phyloP scores from a whole-genome alignment of 257 asterid species.

The Solanum chiquidenum region DNA sequence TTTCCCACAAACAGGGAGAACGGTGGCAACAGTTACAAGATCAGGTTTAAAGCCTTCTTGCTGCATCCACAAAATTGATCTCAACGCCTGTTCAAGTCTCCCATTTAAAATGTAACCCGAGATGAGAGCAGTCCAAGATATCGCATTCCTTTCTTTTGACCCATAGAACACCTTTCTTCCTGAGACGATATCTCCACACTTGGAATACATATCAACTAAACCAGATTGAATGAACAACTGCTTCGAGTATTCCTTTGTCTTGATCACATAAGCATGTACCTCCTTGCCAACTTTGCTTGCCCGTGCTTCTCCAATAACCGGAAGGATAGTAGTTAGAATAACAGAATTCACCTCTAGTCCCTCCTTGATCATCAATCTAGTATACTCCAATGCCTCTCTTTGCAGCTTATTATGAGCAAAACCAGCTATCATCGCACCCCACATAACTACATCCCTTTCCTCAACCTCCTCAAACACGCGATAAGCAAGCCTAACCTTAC shows the following conservation, averaged over 20 bases:
- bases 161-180: constrained; percentile 78
- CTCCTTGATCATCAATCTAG: constrained; percentile 54
- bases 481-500: constrained; percentile 60
- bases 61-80: constrained; percentile 86
- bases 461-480: constrained; percentile 52
- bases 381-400: constrained; percentile 62
- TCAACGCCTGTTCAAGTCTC: constrained; percentile 77
- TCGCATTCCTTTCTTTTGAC: constrained; percentile 50
- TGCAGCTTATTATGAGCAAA: constrained; percentile 71
- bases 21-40: constrained; percentile 67
- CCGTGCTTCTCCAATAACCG: constrained; percentile 53
- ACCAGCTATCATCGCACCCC: constrained; percentile 93
- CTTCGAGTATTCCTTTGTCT: constrained; percentile 59
- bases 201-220: constrained; percentile 86
- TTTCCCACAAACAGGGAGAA: constrained; percentile 83
- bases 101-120: constrained; percentile 69
- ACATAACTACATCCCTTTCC: constrained; percentile 70
- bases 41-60: constrained; percentile 91
- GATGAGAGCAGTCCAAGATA: constrained; percentile 86
- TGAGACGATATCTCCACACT: constrained; percentile 69
- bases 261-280: constrained; percentile 71
- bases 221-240: constrained; percentile 63
- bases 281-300: constrained; percentile 61
- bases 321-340: constrained; percentile 58
- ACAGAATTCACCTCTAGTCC: constrained; percentile 62